Conservation (phyloP, 1,139 yeast genomes). For the Kluyveromyces sp. region DNA sequence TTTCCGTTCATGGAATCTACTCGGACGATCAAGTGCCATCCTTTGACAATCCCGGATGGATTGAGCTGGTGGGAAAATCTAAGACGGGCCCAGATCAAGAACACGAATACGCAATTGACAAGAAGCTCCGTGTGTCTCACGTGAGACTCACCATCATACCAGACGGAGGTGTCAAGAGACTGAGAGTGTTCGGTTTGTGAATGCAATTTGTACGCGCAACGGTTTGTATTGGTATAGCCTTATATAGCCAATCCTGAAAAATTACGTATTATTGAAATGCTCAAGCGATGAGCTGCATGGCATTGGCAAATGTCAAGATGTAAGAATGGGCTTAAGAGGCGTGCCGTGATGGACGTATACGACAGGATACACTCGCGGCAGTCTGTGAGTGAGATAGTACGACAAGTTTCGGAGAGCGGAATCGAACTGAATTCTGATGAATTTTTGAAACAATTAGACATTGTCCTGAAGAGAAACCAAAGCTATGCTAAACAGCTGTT, state of each 20-base stretch:
- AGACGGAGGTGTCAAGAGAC: constrained; percentile 91
- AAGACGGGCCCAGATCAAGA: constrained; percentile 78
- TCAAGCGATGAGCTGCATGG: background rate
- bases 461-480: constrained; percentile 35
- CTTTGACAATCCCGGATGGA: constrained; percentile 49
- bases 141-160: constrained; percentile 80
- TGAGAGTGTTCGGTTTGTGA: constrained; percentile 63
- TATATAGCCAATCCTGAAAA: too few relatives aligned
- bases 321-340: background rate
- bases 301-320: too few relatives aligned
- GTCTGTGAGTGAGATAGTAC: constrained; percentile 12
- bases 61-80: constrained; percentile 52
- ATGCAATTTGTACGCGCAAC: too few relatives aligned
- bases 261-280: background rate
- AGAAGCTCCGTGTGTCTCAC: constrained; percentile 43
- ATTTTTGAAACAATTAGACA: constrained; percentile 13
- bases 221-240: too few relatives aligned
- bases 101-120: constrained; percentile 43
- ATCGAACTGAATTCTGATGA: constrained; percentile 6
- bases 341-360: constrained; percentile 8
- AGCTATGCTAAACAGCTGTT: constrained; percentile 45
- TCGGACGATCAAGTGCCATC: constrained; percentile 35
- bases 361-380: constrained; percentile 16
- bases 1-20: constrained; percentile 53
- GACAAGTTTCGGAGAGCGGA: constrained; percentile 1